Conservation (phyloP, 2,329 filamentous ascomycete genomes). For the Venturia pyrina region DNA sequence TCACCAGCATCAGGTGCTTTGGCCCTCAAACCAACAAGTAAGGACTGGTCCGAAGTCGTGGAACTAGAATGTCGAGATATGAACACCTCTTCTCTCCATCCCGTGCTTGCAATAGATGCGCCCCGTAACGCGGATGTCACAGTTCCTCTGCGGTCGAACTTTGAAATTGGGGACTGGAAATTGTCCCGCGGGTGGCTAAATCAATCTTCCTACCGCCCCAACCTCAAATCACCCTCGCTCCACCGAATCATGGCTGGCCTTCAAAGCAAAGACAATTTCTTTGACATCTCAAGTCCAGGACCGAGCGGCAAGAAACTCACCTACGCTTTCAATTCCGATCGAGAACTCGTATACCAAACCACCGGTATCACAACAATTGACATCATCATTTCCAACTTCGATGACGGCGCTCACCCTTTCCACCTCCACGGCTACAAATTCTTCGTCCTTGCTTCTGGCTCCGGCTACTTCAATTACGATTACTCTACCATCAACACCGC, state of each 20-base stretch:
- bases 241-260: not conserved
- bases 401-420: constrained; percentile 7
- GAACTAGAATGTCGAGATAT: constrained; percentile 5
- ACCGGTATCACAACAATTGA: constrained; percentile 2
- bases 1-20: not conserved
- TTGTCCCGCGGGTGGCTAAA: not conserved
- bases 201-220: not conserved
- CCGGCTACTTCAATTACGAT: constrained; percentile 22
- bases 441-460: constrained; percentile 19
- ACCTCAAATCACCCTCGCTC: not conserved
- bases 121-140: constrained; percentile 12
- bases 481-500: constrained; percentile 21
- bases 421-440: constrained; percentile 9
- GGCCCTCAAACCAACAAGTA: not conserved
- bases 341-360: constrained; percentile 18
- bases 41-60: constrained; percentile 4
- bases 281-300: not conserved
- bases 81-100: not conserved
- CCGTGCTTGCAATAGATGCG: not conserved
- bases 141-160: not conserved
- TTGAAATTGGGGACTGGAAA: constrained; percentile 6
- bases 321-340: constrained; percentile 19
- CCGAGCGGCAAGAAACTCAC: not conserved
- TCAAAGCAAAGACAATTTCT: not conserved
- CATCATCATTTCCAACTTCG: constrained; percentile 7